These are phyloP conservation scores for Wickerhamiella hasegawae DNA, from an alignment of 805 yeast species.

Conservation along the genomic window DNA sequence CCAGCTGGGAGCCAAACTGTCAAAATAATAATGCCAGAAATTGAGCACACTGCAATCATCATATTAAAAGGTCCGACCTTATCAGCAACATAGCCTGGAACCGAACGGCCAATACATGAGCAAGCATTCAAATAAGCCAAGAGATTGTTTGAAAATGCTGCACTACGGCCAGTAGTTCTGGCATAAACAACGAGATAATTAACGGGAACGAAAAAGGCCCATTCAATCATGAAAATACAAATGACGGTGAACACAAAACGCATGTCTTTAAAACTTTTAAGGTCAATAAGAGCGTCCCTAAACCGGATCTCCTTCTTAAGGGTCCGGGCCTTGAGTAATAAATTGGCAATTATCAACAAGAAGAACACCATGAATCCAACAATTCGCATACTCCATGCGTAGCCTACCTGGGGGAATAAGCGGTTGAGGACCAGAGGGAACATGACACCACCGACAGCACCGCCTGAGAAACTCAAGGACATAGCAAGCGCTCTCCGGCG, in stretches of 20 bases:
- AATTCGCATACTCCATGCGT: slow-evolving; percentile 42
- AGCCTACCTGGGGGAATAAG: slow-evolving; percentile 35
- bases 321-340: slow-evolving; percentile 25
- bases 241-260: slow-evolving; percentile 17
- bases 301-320: slow-evolving; percentile 7
- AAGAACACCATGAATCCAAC: slow-evolving; percentile 22
- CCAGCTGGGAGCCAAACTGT: slow-evolving; percentile 42
- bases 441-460: slow-evolving; percentile 49
- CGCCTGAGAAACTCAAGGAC: slow-evolving; percentile 50
- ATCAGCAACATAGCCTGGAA: slow-evolving; percentile 44
- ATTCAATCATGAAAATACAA: slow-evolving; percentile 28
- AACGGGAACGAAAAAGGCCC: slow-evolving; percentile 33
- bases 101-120: slow-evolving; percentile 36
- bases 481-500: slow-evolving; percentile 41
- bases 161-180: slow-evolving; percentile 28
- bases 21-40: slow-evolving; percentile 9
- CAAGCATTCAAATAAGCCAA: slow-evolving; percentile 29
- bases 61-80: slow-evolving; percentile 40
- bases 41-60: slow-evolving; percentile 19
- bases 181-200: slow-evolving; percentile 48
- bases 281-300: slow-evolving; percentile 17
- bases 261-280: slow-evolving; percentile 17
- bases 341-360: slow-evolving; percentile 19
- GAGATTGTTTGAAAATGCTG: slow-evolving; percentile 22
- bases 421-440: slow-evolving; percentile 38